Evolutionary conservation across 73 alveolate genomes (phyloP).

Genomic region (Paramecium biaurelia): DNA sequence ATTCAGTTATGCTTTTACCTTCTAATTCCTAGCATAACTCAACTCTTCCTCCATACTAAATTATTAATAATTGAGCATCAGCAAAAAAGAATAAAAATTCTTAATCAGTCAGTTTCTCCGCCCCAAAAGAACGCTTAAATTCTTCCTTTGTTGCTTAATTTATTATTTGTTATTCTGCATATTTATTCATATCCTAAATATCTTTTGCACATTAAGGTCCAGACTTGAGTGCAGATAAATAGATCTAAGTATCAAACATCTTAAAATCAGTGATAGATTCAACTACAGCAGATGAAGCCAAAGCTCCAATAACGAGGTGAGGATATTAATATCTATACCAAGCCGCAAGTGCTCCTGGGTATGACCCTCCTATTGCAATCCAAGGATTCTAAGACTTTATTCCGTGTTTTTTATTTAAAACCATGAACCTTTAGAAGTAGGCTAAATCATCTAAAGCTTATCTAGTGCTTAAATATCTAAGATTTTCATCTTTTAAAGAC

Average conservation of each 20-base stretch:
- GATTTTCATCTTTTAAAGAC: slow-evolving; percentile 54
- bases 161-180: background rate
- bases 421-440: slow-evolving; percentile 52
- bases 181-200: slow-evolving; percentile 32
- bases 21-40: background rate
- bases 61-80: background rate
- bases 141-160: background rate
- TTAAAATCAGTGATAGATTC: slow-evolving; percentile 50
- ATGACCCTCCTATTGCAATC: slow-evolving; percentile 80
- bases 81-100: slow-evolving; percentile 61
- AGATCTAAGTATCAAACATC: slow-evolving; percentile 43
- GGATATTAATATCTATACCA: slow-evolving; percentile 77
- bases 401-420: slow-evolving; percentile 33
- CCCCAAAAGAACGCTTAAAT: background rate
- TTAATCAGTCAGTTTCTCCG: slow-evolving; percentile 14
- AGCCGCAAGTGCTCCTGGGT: slow-evolving; percentile 79
- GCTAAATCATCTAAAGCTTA: slow-evolving; percentile 81
- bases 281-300: slow-evolving; percentile 77
- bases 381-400: slow-evolving; percentile 25
- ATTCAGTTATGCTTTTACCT: background rate
- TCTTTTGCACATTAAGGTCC: slow-evolving; percentile 40
- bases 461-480: slow-evolving; percentile 65
- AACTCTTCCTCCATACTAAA: slow-evolving; percentile 56
- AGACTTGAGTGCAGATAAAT: background rate
- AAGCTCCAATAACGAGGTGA: slow-evolving; percentile 70